These are phyloP conservation scores for Collybiopsis confluens DNA, from an alignment of 768 basidiomycete species.

Conservation along the genomic window DNA sequence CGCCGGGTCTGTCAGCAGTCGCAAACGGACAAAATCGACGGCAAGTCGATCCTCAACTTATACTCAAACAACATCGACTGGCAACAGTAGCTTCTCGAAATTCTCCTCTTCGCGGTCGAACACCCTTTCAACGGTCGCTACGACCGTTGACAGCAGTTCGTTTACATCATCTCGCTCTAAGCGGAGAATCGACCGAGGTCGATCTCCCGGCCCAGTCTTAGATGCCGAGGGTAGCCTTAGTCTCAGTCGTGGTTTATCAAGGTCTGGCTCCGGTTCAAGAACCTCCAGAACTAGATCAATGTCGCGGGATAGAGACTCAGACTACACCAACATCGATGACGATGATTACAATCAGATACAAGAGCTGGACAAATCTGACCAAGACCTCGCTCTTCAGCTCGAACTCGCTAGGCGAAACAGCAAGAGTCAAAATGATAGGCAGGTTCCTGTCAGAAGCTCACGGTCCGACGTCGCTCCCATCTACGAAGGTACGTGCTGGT, in stretches of 20 bases:
- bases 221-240: constrained; percentile 39
- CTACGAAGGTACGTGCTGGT: constrained; percentile 60
- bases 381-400: constrained; percentile 71
- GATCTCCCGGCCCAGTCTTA: constrained; percentile 40
- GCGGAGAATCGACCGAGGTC: constrained; percentile 29
- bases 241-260: constrained; percentile 30
- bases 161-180: constrained; percentile 45
- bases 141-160: constrained; percentile 63
- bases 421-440: constrained; percentile 61
- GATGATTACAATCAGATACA: constrained; percentile 35
- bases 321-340: constrained; percentile 45
- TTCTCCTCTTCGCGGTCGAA: constrained; percentile 64
- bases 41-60: constrained; percentile 70
- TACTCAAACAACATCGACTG: constrained; percentile 66
- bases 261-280: constrained; percentile 28
- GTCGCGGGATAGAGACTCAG: constrained; percentile 36
- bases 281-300: constrained; percentile 36
- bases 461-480: constrained; percentile 60
- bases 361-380: constrained; percentile 62
- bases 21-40: constrained; percentile 65
- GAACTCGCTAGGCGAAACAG: constrained; percentile 85
- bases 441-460: constrained; percentile 37
- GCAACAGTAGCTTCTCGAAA: constrained; percentile 63
- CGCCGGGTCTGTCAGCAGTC: constrained; percentile 63
- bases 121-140: constrained; percentile 61